phyloP scores from a whole-genome alignment of 208 protist species.

The Leishmania lainsoni region DNA sequence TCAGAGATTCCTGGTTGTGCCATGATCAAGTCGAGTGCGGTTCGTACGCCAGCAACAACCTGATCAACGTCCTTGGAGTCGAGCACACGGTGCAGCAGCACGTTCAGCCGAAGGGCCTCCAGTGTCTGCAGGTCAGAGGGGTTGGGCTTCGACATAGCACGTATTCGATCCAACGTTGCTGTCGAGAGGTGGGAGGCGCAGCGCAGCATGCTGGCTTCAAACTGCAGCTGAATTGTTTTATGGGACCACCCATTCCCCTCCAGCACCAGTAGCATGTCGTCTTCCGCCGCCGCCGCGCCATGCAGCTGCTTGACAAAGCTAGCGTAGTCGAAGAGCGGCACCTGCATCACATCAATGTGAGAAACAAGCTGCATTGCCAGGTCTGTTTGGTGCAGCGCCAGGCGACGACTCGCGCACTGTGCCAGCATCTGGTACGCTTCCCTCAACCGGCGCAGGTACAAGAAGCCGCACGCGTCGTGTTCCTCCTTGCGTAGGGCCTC shows the following conservation, averaged over 20 bases:
- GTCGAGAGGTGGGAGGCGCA: slow-evolving; percentile 58
- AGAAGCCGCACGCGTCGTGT: slow-evolving; percentile 46
- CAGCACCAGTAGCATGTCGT: slow-evolving; percentile 14
- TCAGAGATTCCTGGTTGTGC: slow-evolving; percentile 72
- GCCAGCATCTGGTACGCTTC: slow-evolving; percentile 64
- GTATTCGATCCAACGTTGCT: slow-evolving; percentile 46
- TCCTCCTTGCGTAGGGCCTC: slow-evolving; percentile 46
- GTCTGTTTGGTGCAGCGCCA: slow-evolving; percentile 55
- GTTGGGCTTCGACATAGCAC: slow-evolving; percentile 47
- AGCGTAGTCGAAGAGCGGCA: slow-evolving; percentile 55
- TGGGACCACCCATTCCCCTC: slow-evolving; percentile 24
- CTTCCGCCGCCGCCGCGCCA: slow-evolving; percentile 20
- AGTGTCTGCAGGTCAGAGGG: slow-evolving; percentile 54
- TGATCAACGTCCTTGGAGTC: slow-evolving; percentile 48
- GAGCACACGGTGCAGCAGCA: slow-evolving; percentile 65
- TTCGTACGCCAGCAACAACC: slow-evolving; percentile 48
- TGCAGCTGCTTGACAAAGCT: slow-evolving; percentile 24
- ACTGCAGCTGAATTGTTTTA: slow-evolving; percentile 28
- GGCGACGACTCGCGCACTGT: slow-evolving; percentile 64
- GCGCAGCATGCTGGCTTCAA: slow-evolving; percentile 44
- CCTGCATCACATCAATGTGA: slow-evolving; percentile 63
- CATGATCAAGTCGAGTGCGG: slow-evolving; percentile 59
- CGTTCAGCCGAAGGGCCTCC: slow-evolving; percentile 77
- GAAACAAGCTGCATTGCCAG: slow-evolving; percentile 61
- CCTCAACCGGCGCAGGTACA: slow-evolving; percentile 63